Evolutionary conservation across 2,329 filamentous ascomycete species (phyloP).

Genomic region (Aspergillus intermedius): DNA sequence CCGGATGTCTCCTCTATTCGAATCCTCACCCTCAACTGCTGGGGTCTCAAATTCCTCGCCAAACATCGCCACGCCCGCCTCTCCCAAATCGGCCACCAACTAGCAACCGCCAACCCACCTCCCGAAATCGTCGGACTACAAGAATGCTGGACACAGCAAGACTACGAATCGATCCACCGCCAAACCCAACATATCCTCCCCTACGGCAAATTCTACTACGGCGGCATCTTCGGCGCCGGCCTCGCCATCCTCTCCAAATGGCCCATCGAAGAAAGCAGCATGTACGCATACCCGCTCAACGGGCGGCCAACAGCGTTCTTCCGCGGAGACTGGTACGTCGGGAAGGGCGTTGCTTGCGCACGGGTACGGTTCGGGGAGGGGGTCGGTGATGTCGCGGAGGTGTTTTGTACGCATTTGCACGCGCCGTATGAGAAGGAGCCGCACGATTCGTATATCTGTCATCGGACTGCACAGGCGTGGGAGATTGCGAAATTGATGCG

Average conservation of each 20-base stretch:
- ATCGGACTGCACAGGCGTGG: slow-evolving; percentile 90
- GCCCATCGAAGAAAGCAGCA: slow-evolving; percentile 84
- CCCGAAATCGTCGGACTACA: slow-evolving; percentile 89
- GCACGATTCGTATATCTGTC: slow-evolving; percentile 79
- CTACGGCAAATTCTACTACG: slow-evolving; percentile 87
- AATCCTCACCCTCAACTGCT: slow-evolving; percentile 89
- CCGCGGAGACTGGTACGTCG: slow-evolving; percentile 92
- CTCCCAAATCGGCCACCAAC: slow-evolving; percentile 71
- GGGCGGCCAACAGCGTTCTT: slow-evolving; percentile 90
- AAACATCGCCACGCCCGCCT: slow-evolving; percentile 71
- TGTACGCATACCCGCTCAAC: slow-evolving; percentile 84
- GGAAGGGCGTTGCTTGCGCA: slow-evolving; percentile 85
- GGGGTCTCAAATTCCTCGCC: slow-evolving; percentile 86
- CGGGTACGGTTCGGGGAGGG: slow-evolving; percentile 64
- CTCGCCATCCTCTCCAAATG: slow-evolving; percentile 84
- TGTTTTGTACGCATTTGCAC: slow-evolving; percentile 90
- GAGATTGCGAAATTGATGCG: slow-evolving; percentile 85
- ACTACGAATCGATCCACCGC: slow-evolving; percentile 71
- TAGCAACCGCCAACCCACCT: slow-evolving; percentile 60
- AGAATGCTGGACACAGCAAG: slow-evolving; percentile 85
- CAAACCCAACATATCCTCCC: slow-evolving; percentile 70
- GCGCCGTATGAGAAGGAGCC: slow-evolving; percentile 77
- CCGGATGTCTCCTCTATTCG: slow-evolving; percentile 46
- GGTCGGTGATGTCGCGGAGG: slow-evolving; percentile 65
- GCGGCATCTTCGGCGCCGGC: slow-evolving; percentile 82